A percentile compares a stretch with the other conserved stretches of the same genome.
Conservation (phyloP, 805 yeast species). For the Candida wancherniae region DNA sequence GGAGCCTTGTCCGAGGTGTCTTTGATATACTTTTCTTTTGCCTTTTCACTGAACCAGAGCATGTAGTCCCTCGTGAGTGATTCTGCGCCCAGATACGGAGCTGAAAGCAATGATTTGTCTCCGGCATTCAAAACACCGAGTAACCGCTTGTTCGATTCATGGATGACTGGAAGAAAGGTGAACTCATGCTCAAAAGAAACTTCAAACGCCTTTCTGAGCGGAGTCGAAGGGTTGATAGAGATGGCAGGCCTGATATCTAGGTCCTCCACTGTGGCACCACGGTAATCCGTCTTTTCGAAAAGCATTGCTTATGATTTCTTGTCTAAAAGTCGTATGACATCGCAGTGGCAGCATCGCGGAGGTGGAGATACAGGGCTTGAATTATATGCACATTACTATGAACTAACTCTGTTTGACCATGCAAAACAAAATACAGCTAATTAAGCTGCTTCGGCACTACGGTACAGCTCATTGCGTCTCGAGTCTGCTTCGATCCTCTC, state of each 20-base stretch:
- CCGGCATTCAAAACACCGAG: constrained; percentile 46
- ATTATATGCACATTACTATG: too few relatives aligned
- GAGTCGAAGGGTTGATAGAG: constrained; percentile 46
- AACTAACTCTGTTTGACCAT: too few relatives aligned
- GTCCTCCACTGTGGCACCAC: constrained; percentile 56
- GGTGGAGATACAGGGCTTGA: too few relatives aligned
- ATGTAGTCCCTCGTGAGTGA: constrained; percentile 29
- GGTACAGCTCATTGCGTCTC: constrained; percentile 9
- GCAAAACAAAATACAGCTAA: not conserved
- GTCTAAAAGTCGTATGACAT: too few relatives aligned
- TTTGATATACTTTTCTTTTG: constrained; percentile 29
- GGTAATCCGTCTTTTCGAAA: constrained; percentile 34
- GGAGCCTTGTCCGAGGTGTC: constrained; percentile 11
- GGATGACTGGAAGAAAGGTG: constrained; percentile 51
- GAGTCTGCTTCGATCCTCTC: constrained; percentile 37
- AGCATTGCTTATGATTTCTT: too few relatives aligned
- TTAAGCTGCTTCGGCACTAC: constrained; percentile 16
- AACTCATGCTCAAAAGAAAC: constrained; percentile 52
- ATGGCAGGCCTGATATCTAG: constrained; percentile 55
- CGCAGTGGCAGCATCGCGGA: too few relatives aligned
- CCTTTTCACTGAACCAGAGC: constrained; percentile 41
- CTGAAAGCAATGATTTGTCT: too few relatives aligned
- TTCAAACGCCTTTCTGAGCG: constrained; percentile 47
- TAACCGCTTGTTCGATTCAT: constrained; percentile 39
- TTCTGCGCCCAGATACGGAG: constrained; percentile 16